These are phyloP conservation scores for Podospora didyma DNA, from an alignment of 495 filamentous ascomycete species.

Conservation along the genomic window DNA sequence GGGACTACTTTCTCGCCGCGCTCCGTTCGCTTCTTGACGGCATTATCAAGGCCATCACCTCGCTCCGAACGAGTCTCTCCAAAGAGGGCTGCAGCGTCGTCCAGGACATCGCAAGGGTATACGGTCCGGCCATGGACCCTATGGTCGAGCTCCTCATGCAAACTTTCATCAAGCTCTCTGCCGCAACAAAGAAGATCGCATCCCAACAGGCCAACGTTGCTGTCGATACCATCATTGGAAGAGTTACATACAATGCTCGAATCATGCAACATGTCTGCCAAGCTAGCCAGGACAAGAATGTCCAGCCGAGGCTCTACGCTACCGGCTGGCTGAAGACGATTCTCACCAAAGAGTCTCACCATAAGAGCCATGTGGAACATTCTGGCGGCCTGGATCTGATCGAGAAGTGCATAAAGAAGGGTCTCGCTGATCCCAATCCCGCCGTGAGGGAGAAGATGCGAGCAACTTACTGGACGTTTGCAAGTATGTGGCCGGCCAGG, in stretches of 20 bases:
- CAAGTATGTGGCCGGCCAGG: conserved; percentile 67
- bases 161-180: conserved; percentile 82
- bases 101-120: conserved; percentile 75
- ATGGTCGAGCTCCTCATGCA: conserved; percentile 91
- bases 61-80: conserved; percentile 83
- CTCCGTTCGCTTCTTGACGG: conserved; percentile 78
- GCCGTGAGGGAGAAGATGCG: conserved; percentile 81
- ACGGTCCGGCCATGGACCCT: conserved; percentile 74
- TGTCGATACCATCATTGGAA: conserved; percentile 69
- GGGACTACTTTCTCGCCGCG: conserved; percentile 59
- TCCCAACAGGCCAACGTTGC: conserved; percentile 74
- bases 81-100: conserved; percentile 79
- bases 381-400: conserved; percentile 73
- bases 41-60: conserved; percentile 82
- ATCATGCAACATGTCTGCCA: conserved; percentile 77
- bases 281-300: conserved; percentile 88
- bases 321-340: conserved; percentile 81
- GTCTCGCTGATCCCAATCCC: conserved; percentile 81
- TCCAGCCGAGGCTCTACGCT: conserved; percentile 72
- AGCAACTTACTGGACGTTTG: conserved; percentile 79
- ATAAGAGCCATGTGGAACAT: conserved; percentile 80
- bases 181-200: conserved; percentile 83
- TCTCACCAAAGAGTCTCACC: conserved; percentile 69
- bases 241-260: conserved; percentile 71
- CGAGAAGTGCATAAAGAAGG: conserved; percentile 83